phyloP scores from a whole-genome alignment of 176 grass and related monocot genomes.

The Pontederia crassipes region DNA sequence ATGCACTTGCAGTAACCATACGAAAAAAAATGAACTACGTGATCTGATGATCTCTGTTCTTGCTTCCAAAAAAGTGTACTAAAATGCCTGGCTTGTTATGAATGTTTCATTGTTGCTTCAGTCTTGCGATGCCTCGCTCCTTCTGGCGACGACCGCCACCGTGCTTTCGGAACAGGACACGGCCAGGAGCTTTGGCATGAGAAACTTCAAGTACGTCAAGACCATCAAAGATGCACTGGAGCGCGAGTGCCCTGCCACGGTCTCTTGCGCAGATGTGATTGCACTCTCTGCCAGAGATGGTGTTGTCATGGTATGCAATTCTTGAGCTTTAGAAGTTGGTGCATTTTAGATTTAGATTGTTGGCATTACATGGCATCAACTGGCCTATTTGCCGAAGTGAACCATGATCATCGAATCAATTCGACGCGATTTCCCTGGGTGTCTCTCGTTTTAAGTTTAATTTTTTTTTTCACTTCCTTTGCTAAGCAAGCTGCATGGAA shows the following conservation, averaged over 20 bases:
- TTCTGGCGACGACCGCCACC: conserved; percentile 10
- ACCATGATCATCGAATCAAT: no score
- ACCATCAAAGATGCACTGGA: conserved; percentile 28
- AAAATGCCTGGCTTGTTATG: background rate
- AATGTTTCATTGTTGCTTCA: background rate
- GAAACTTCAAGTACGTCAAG: conserved; percentile 42
- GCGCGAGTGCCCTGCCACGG: conserved; percentile 21
- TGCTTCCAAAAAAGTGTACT: background rate
- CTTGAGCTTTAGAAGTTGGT: no score
- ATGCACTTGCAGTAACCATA: no score
- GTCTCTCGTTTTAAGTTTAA: no score
- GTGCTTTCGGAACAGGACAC: conserved; percentile 26
- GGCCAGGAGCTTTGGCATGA: conserved; percentile 35
- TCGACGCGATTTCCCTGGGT: no score
- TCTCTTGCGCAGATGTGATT: conserved; percentile 20
- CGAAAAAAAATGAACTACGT: no score
- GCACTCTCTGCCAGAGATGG: conserved; percentile 21
- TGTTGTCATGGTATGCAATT: background rate
- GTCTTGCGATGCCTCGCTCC: conserved; percentile 34
- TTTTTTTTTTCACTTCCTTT: no score
- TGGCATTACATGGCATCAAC: no score
- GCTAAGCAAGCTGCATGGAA: no score
- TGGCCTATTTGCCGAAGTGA: no score
- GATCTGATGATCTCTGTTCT: no score
- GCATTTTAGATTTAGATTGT: no score